A percentile compares a stretch with the other conserved stretches of the same genome.
These are phyloP conservation scores for Lignosus rhinocerotis DNA, from an alignment of 1,284 basidiomycete genomes.

Conservation along the genomic window DNA sequence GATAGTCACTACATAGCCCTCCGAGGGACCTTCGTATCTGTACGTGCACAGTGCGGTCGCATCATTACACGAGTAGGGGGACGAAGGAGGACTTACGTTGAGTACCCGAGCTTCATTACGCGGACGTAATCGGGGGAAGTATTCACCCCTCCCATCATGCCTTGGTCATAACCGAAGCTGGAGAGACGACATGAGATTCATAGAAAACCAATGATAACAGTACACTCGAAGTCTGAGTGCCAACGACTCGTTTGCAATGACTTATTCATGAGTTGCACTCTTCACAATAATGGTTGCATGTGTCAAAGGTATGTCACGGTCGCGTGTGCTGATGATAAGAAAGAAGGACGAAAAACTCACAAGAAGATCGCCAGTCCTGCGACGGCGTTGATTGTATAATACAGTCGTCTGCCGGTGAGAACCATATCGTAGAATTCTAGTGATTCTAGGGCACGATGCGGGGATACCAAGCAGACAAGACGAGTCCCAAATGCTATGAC, in stretches of 20 bases:
- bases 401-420: slow-evolving; percentile 30
- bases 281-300: too few relatives aligned
- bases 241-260: too few relatives aligned
- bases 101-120: slow-evolving; percentile 44
- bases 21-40: slow-evolving; percentile 42
- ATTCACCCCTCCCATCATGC: slow-evolving; percentile 58
- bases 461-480: neutral
- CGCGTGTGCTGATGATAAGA: neutral
- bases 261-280: too few relatives aligned
- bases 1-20: slow-evolving; percentile 49
- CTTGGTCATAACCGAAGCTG: slow-evolving; percentile 58
- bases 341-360: slow-evolving; percentile 30
- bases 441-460: neutral
- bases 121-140: slow-evolving; percentile 48
- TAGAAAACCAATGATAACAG: neutral
- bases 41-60: neutral
- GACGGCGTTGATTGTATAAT: slow-evolving; percentile 38
- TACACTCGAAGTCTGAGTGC: too few relatives aligned
- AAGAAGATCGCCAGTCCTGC: slow-evolving; percentile 51
- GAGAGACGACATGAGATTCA: neutral
- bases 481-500: neutral
- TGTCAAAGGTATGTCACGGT: too few relatives aligned
- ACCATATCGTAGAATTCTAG: slow-evolving; percentile 15
- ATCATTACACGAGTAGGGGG: slow-evolving; percentile 7
- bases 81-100: slow-evolving; percentile 31